Evolutionary conservation across 176 grass and related monocot species (phyloP).

Genomic region (Guadua angustifolia): DNA sequence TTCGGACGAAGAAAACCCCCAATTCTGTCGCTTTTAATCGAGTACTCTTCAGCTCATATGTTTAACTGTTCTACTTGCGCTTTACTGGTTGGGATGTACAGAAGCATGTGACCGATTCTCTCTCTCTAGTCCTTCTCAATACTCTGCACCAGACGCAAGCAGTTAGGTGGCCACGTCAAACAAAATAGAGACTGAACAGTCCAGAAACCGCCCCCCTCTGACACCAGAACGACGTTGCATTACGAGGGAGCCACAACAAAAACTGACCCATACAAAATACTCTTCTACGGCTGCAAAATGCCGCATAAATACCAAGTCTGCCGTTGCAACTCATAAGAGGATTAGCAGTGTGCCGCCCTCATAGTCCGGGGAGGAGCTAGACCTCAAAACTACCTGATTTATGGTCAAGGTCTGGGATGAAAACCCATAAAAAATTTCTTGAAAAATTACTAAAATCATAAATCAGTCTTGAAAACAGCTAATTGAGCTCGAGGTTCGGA

Average conservation of each 20-base stretch:
- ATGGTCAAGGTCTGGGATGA: too few species aligned
- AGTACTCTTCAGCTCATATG: neutral
- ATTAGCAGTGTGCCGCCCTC: neutral
- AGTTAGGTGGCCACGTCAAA: conserved; percentile 20
- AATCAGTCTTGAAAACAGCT: too few species aligned
- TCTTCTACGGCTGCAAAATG: neutral
- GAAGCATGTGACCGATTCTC: conserved; percentile 35
- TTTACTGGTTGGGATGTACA: neutral
- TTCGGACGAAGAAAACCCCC: neutral
- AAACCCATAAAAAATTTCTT: too few species aligned
- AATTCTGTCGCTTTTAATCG: too few species aligned
- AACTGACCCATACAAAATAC: neutral
- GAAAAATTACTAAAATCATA: too few species aligned
- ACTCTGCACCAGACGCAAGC: conserved; percentile 4
- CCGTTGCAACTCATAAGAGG: neutral
- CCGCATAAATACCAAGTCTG: neutral
- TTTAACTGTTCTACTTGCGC: conserved; percentile 14
- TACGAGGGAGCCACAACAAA: neutral
- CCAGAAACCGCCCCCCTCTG: conserved; percentile 8
- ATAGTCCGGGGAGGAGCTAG: too few species aligned
- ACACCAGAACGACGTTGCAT: conserved; percentile 15
- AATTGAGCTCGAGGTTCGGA: too few species aligned
- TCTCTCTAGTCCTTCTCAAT: conserved; percentile 17
- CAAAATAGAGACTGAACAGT: conserved; percentile 24
- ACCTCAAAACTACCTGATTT: too few species aligned